These are phyloP conservation scores for Excoecaria cochinchinensis DNA, from an alignment of 345 rosid genomes.

Conservation along the genomic window DNA sequence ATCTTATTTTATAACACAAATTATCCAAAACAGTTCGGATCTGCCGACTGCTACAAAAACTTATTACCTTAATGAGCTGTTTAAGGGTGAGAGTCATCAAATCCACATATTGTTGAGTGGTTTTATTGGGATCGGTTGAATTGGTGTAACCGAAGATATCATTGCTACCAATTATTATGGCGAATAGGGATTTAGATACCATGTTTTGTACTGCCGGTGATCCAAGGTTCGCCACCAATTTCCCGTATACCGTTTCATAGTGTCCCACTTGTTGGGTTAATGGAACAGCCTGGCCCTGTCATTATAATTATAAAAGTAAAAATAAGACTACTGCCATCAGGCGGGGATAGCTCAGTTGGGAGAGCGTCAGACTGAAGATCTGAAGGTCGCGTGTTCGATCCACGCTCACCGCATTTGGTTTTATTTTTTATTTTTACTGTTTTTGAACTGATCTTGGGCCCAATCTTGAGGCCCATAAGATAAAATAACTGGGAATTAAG, in stretches of 20 bases:
- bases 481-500: no score
- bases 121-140: slow-evolving; percentile 32
- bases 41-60: no score
- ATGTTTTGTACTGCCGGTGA: slow-evolving; percentile 34
- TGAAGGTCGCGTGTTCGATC: slow-evolving; percentile 99
- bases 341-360: slow-evolving; percentile 98
- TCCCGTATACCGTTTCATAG: slow-evolving; percentile 33
- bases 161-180: slow-evolving; percentile 61
- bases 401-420: slow-evolving; percentile 85
- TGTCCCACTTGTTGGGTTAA: slow-evolving; percentile 50
- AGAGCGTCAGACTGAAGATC: slow-evolving; percentile 99
- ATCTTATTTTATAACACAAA: no score
- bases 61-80: slow-evolving; percentile 55
- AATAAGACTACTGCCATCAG: no score
- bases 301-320: no score
- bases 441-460: no score
- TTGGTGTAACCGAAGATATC: slow-evolving; percentile 57
- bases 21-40: no score
- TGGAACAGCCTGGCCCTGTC: slow-evolving; percentile 47
- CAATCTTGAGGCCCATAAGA: no score
- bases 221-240: slow-evolving; percentile 27
- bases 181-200: slow-evolving; percentile 51
- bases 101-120: slow-evolving; percentile 41
- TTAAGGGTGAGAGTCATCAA: slow-evolving; percentile 50
- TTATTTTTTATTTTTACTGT: no score